phyloP scores from a whole-genome alignment of 805 yeast genomes.

The Kazachstania taianensis region DNA sequence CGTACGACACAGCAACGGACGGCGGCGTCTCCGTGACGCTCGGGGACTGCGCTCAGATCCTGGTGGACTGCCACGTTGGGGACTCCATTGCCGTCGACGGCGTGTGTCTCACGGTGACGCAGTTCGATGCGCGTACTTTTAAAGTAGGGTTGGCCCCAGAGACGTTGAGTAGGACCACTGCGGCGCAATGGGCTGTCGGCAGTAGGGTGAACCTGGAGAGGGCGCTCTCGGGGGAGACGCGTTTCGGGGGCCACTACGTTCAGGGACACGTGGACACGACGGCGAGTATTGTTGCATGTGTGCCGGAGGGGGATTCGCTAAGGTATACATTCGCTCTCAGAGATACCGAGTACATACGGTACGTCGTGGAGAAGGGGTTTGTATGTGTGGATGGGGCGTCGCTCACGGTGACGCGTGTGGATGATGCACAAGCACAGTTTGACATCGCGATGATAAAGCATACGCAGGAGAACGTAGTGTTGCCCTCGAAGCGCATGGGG shows the following conservation, averaged over 20 bases:
- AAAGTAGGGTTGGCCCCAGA: conserved; percentile 92
- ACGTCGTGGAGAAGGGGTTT: conserved; percentile 91
- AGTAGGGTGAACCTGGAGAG: conserved; percentile 78
- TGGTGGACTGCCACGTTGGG: conserved; percentile 80
- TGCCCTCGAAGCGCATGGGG: conserved; percentile 56
- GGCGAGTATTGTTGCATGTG: conserved; percentile 48
- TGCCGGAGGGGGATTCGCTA: conserved; percentile 66
- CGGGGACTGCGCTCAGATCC: conserved; percentile 47
- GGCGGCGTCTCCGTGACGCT: conserved; percentile 62
- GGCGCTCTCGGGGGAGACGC: conserved; percentile 64
- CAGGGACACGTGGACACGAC: conserved; percentile 96
- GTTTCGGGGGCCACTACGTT: conserved; percentile 95
- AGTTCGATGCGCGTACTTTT: conserved; percentile 50
- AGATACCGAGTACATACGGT: conserved; percentile 48
- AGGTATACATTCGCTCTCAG: conserved; percentile 58
- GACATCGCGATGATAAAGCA: conserved; percentile 86
- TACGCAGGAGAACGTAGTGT: conserved; percentile 71
- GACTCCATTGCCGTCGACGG: conserved; percentile 92
- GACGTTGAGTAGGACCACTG: conserved; percentile 70
- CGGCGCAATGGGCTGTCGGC: conserved; percentile 51
- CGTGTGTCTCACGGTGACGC: conserved; percentile 84
- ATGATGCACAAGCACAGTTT: conserved; percentile 45
- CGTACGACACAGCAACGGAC: conserved; percentile 20
- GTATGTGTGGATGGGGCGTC: conserved; percentile 90
- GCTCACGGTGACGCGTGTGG: conserved; percentile 74